phyloP scores from a whole-genome alignment of 2,329 filamentous ascomycete species.

The Knoxdaviesia capensis region DNA sequence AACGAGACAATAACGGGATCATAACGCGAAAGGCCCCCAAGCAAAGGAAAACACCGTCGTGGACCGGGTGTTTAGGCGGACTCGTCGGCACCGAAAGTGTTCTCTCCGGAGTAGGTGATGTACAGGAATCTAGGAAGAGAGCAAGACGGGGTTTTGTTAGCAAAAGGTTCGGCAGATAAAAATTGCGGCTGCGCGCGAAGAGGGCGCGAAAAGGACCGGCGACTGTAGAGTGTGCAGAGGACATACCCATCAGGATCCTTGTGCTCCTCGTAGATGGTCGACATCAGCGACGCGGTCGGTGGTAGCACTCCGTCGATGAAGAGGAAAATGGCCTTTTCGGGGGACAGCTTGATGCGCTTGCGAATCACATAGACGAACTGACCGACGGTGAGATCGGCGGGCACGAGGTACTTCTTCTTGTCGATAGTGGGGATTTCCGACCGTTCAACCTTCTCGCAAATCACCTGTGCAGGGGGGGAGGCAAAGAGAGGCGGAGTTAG shows the following conservation, averaged over 20 bases:
- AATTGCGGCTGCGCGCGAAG: background rate
- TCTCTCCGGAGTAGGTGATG: slow-evolving; percentile 98
- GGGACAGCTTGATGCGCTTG: slow-evolving; percentile 98
- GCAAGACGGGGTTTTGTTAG: background rate
- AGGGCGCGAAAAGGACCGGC: background rate
- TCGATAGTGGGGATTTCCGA: slow-evolving; percentile 98
- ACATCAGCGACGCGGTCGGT: slow-evolving; percentile 94
- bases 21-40: too few species aligned
- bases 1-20: too few species aligned
- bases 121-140: slow-evolving; percentile 57
- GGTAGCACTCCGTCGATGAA: slow-evolving; percentile 97
- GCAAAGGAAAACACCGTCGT: too few species aligned
- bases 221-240: background rate
- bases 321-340: slow-evolving; percentile 99
- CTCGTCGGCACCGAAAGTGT: slow-evolving; percentile 62
- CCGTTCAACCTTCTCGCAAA: slow-evolving; percentile 99
- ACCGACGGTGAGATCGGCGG: slow-evolving; percentile 90
- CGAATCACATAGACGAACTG: slow-evolving; percentile 99
- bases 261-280: slow-evolving; percentile 98
- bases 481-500: background rate
- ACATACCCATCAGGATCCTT: slow-evolving; percentile 59
- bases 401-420: slow-evolving; percentile 99
- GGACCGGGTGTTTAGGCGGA: slow-evolving; percentile 11
- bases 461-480: slow-evolving; percentile 41
- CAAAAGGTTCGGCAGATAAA: too few species aligned